Evolutionary conservation across 495 filamentous ascomycete species (phyloP).

Genomic region (Poronia punctata): DNA sequence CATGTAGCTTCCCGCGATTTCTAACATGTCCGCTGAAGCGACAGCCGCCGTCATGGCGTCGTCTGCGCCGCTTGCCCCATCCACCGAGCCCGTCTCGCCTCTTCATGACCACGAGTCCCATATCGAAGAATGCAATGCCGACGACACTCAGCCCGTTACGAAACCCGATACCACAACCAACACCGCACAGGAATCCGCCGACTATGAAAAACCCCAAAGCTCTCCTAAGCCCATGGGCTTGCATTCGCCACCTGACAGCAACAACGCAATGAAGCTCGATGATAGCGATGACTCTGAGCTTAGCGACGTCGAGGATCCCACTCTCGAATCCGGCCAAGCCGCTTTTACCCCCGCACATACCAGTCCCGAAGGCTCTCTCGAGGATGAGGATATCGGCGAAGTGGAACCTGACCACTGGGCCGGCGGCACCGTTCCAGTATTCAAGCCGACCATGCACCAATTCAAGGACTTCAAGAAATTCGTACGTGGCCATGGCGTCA

Average conservation of each 20-base stretch:
- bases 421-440: constrained; percentile 83
- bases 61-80: constrained; percentile 17
- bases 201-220: neutral
- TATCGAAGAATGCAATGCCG: constrained; percentile 4
- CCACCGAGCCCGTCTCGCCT: constrained; percentile 14
- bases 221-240: constrained; percentile 33
- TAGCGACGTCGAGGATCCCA: constrained; percentile 46
- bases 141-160: constrained; percentile 2
- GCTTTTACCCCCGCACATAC: constrained; percentile 11
- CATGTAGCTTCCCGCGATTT: constrained; percentile 24
- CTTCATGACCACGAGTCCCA: constrained; percentile 5
- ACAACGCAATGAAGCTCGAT: constrained; percentile 42
- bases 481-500: constrained; percentile 30
- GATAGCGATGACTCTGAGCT: constrained; percentile 48
- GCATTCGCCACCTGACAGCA: constrained; percentile 46
- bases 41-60: constrained; percentile 22
- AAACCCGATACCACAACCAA: too few species aligned
- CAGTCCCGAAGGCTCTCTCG: constrained; percentile 24
- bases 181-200: neutral
- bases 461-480: constrained; percentile 87
- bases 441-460: constrained; percentile 91
- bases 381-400: constrained; percentile 66
- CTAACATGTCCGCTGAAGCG: constrained; percentile 25
- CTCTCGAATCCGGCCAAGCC: constrained; percentile 25
- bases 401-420: constrained; percentile 81